Base-by-base conservation (phyloP, 371 early-diverging fungal species). In the Mucor racemosus region DNA sequence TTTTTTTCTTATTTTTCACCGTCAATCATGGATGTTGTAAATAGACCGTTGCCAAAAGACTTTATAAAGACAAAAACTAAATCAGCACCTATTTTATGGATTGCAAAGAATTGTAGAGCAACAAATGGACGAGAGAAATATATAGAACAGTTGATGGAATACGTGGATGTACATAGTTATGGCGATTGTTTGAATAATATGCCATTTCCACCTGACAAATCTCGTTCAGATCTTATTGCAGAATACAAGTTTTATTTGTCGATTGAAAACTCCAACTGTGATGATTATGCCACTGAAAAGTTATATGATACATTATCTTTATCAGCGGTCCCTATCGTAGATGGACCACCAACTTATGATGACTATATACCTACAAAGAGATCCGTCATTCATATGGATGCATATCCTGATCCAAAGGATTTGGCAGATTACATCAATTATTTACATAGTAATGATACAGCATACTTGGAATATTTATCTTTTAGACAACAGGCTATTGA, bases 161-260 rank as follows among this genome's bases (percentile, higher is more conserved):
- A 78, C 42, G 62, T 81, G 5, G 60, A 73, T 7, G 71, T 81
- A 7, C 73, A 78, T 48, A 76, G 74, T 35, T 78, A 78, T 34
- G 77, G 77, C 0, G n/a, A 38, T 6, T 81, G 81, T 48, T 53
- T 78, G 4, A 76, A 75, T n/a, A 81, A 69, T 21, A 60, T 64
- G 26, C 60, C 56, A 0, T 83, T 79, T 48, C 83, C 84, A 1
- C 13, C 63, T 0, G 72, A 70, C 38, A 76, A 72, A 35, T 64
- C 76, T 5, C 58, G 83, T 14, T 56, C 61, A 41, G 65, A 67
- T 5, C 53, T 72, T 4, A 64, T 76, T 64, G 50, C 56, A 13
- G 76, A 76, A 61, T 76, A 81, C 62, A 81, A 81, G 55, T 81
- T 81, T 65, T 78, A 81, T 65, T 60, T 81, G 11, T 69, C 78